Percentiles rank a stretch among this genome's conserved stretches.
Conservation (phyloP, 2,329 filamentous ascomycete genomes). For the Metarhizium robertsii region DNA sequence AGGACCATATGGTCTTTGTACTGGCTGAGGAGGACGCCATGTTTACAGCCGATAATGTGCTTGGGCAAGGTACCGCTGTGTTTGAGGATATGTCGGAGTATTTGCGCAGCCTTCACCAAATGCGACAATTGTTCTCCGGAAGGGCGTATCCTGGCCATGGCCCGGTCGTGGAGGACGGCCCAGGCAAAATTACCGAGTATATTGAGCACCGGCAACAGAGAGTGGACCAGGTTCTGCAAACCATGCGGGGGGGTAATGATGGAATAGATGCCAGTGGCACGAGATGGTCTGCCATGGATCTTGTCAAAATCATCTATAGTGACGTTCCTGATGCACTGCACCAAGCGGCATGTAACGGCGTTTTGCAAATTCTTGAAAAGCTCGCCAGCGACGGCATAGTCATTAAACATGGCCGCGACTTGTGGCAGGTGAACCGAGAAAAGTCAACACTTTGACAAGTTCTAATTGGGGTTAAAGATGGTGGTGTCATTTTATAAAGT, state of each 20-base stretch:
- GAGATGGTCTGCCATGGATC: constrained; percentile 62
- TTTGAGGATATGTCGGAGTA: constrained; percentile 71
- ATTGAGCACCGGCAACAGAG: constrained; percentile 71
- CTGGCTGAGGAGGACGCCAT: constrained; percentile 72
- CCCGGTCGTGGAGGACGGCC: constrained; percentile 63
- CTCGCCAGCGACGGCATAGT: constrained; percentile 66
- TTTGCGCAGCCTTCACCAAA: constrained; percentile 56
- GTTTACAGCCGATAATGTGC: constrained; percentile 83
- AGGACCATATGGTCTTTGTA: constrained; percentile 72
- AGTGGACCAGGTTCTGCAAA: constrained; percentile 66
- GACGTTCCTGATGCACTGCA: constrained; percentile 70
- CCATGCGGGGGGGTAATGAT: constrained; percentile 38
- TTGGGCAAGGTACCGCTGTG: constrained; percentile 78
- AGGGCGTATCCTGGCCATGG: constrained; percentile 85
- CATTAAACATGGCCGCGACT: constrained; percentile 23
- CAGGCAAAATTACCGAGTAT: constrained; percentile 68
- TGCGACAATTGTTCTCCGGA: constrained; percentile 56
- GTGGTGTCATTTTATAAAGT: not conserved
- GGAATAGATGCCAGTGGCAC: constrained; percentile 14
- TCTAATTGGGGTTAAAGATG: not conserved
- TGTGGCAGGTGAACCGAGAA: constrained; percentile 17
- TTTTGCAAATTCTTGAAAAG: constrained; percentile 73
- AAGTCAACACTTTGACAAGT: constrained; percentile 14
- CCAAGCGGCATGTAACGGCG: constrained; percentile 63
- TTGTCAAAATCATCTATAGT: constrained; percentile 82